These are phyloP conservation scores for Saprolegnia parasitica DNA, from an alignment of 352 stramenopile genomes.

Conservation along the genomic window DNA sequence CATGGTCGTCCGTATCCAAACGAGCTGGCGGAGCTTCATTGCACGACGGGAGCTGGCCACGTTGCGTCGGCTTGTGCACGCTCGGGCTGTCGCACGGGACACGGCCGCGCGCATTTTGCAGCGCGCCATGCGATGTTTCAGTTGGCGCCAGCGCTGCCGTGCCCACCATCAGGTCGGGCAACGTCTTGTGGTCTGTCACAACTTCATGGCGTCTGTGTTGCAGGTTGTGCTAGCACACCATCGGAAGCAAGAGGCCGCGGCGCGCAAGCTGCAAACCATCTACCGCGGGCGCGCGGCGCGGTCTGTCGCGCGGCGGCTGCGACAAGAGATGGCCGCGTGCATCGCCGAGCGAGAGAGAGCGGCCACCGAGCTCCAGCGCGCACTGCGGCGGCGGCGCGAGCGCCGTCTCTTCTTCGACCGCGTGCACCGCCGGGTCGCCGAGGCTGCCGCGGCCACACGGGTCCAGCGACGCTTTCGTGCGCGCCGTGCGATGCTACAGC, in stretches of 20 bases:
- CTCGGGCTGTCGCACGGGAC: neutral
- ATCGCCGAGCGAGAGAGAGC: constrained; percentile 6
- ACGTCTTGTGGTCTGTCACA: neutral
- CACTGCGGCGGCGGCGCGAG: constrained; percentile 22
- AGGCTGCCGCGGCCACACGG: constrained; percentile 1
- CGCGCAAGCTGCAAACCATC: constrained; percentile 18
- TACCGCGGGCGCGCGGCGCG: constrained; percentile 24
- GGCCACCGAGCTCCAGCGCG: constrained; percentile 2
- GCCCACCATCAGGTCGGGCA: neutral
- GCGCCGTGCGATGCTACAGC: constrained; percentile 15
- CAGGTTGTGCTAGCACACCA: constrained; percentile 3
- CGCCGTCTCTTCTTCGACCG: neutral
- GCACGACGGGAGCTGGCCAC: constrained; percentile 15
- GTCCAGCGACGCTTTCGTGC: constrained; percentile 21
- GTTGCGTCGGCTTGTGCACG: constrained; percentile 1
- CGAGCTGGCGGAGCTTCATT: constrained; percentile 11
- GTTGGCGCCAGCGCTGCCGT: constrained; percentile 20
- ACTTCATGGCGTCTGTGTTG: neutral
- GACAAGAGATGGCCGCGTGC: neutral
- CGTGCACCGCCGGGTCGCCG: neutral
- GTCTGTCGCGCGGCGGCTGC: neutral
- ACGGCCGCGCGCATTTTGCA: constrained; percentile 1
- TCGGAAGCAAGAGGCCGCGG: constrained; percentile 11
- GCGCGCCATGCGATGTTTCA: neutral
- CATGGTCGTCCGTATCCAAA: constrained; percentile 26